Conservation (phyloP, 768 basidiomycete species). For the Neoboletus brunneissimus region DNA sequence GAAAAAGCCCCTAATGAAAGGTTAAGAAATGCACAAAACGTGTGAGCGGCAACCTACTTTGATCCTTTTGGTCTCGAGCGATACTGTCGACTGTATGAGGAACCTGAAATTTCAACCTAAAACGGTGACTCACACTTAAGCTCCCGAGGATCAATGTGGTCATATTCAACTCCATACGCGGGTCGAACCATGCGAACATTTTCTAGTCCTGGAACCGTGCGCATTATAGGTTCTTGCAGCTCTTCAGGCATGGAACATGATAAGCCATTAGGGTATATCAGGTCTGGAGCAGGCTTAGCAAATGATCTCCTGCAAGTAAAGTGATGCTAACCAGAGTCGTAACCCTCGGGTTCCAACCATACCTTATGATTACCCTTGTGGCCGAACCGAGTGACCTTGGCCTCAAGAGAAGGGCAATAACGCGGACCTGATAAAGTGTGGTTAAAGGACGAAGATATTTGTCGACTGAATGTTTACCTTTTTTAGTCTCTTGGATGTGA, state of each 20-base stretch:
- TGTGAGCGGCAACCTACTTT: slow-evolving; percentile 38
- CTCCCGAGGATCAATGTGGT: slow-evolving; percentile 84
- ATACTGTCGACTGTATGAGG: slow-evolving; percentile 43
- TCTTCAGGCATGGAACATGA: slow-evolving; percentile 88
- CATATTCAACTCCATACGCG: slow-evolving; percentile 93
- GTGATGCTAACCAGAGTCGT: slow-evolving; percentile 67
- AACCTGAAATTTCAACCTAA: neutral
- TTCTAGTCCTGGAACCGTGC: slow-evolving; percentile 81
- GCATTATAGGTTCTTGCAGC: slow-evolving; percentile 77
- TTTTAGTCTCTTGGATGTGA: slow-evolving; percentile 87
- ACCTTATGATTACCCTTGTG: slow-evolving; percentile 68
- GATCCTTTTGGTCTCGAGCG: slow-evolving; percentile 84
- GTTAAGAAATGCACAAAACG: neutral
- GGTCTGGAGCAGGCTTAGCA: slow-evolving; percentile 42
- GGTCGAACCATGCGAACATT: slow-evolving; percentile 80
- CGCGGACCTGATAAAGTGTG: slow-evolving; percentile 59
- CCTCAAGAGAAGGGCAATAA: slow-evolving; percentile 89
- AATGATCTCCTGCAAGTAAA: neutral
- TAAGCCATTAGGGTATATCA: slow-evolving; percentile 89
- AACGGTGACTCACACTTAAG: slow-evolving; percentile 52
- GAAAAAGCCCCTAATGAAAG: slow-evolving; percentile 63
- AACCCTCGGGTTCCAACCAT: slow-evolving; percentile 93
- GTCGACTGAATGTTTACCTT: slow-evolving; percentile 45
- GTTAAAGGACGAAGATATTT: neutral
- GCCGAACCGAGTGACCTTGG: slow-evolving; percentile 79